Evolutionary conservation across 2,329 filamentous ascomycete genomes (phyloP), one percentile per base, ranked within the genome.

Genomic region (Tolypocladium amazonense): DNA sequence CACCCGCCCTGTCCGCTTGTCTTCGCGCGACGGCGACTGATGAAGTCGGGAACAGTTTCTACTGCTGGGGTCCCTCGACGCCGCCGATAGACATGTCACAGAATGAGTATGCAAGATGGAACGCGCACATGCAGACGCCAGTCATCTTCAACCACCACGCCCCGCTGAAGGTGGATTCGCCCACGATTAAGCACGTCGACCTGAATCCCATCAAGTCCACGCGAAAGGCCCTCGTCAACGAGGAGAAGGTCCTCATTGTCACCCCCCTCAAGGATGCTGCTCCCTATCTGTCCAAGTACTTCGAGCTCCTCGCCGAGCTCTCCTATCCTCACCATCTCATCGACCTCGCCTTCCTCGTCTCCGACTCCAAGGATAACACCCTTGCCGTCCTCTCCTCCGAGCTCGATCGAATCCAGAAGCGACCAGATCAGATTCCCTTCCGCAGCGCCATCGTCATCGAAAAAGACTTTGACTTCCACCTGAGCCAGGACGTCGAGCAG

Each of bases 361-460:
- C 94, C 62, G 94, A 99, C 72, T 97, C 94, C 41, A 97, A 96
- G 72, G 94, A 99, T 99, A 99, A 97, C 68, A 99, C 94, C 1
- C 78, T 96, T 54, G 91, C 90, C n/a, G 84, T 91, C 11, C 82
- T 99, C 52, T 82, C 89, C 3, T 85, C 87, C 63, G 94, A 99
- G 75, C 79, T 97, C 62, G 88, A 96, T 65, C 86, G 93, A 59
- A 85, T 97, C 59, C 94, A 99, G 75, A 88, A 87, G 68, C 85
- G 88, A 63, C 82, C 85, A 30, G 90, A 94, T 66, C 87, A 87
- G 66, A 81, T 92, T 50, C 88, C 92, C 0, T 99, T 99, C 79
- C 86, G 84, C 70, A 96, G 89, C 71, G 91, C 87, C 35, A 83
- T 83, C 67, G 87, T 99, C 61, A 82, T 99, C 15, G 85, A 96